Evolutionary conservation across 108 stramenopile genomes (phyloP), one percentile per base, ranked within the genome.

Genomic region (Cyclotella distinguenda): DNA sequence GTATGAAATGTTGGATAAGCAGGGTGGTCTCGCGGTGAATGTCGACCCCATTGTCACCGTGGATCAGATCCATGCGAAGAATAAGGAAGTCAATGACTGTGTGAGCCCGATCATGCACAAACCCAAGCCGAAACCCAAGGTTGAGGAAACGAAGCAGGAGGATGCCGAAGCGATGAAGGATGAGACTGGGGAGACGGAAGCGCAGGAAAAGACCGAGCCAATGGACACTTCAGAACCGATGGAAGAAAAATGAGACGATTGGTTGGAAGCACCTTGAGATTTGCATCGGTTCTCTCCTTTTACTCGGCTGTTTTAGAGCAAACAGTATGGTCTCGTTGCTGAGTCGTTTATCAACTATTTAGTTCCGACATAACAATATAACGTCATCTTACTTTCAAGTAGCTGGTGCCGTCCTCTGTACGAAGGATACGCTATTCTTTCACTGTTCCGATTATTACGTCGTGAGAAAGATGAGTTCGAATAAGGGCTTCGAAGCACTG

Each of bases 81-180:
- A 78, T 52, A 82, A 74, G 46, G 85, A 86, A 43, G 62, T 98
- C 8, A 78, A 65, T 32, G 72, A 79, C 54, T 60, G 70, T 35
- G 84, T 89, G 61, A 84, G 83, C 31, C 93, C 95, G 15, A 83
- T 97, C 73, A 90, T 89, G 82, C 86, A 89, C 84, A 98, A 98
- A 74, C 97, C 96, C 19, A 88, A 86, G 70, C 96, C 96, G 12
- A 82, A 81, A 49, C 85, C 90, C 40, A 77, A 86, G 71, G 80
- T 70, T 42, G 74, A 79, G 46, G 92, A 86, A 52, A 71, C 81
- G 56, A 80, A 79, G 36, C 78, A 80, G 67, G 72, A 78, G 19
- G 83, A 80, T 23, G 23, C 7, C 19, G 57, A 44, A 31, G 33
- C 42, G n/a, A 71, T 63, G 48, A 73, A 86, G 72, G 74, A 72